phyloP scores from a whole-genome alignment of 352 stramenopile genomes.

The Phytopythium ostracodes region DNA sequence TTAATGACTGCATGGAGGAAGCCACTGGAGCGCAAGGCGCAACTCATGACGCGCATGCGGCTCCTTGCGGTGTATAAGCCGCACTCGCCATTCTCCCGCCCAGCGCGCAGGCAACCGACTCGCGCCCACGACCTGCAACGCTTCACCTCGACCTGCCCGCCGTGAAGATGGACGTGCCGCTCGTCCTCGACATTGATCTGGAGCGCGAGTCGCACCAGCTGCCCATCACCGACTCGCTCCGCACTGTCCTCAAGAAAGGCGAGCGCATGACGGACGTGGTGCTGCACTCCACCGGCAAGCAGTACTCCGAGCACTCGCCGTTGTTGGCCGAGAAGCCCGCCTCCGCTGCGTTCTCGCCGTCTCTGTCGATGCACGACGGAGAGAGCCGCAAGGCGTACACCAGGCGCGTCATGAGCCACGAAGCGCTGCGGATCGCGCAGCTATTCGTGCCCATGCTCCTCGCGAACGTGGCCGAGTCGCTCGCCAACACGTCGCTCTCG shows the following conservation, averaged over 20 bases:
- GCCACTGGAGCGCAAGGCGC: background rate
- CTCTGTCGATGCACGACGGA: background rate
- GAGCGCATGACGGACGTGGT: background rate
- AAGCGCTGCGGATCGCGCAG: constrained; percentile 5
- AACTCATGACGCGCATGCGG: background rate
- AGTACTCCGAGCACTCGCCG: background rate
- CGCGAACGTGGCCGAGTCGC: constrained; percentile 6
- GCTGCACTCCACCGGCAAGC: background rate
- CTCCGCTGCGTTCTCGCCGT: background rate
- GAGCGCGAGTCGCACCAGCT: background rate
- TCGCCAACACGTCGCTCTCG: constrained; percentile 7
- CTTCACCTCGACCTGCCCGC: background rate
- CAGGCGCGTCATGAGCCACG: constrained; percentile 7
- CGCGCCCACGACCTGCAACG: background rate
- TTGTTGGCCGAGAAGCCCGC: background rate
- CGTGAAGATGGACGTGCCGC: background rate
- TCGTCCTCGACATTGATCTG: background rate
- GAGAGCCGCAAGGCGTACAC: background rate
- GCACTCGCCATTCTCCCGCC: background rate
- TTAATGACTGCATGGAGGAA: background rate
- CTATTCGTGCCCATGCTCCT: constrained; percentile 13
- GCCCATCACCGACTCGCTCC: background rate
- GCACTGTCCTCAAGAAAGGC: background rate
- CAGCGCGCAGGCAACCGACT: background rate
- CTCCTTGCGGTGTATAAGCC: background rate